A percentile compares a stretch with the other conserved stretches of the same genome.
Evolutionary conservation across 345 rosid species (phyloP).

Genomic region (Populus ilicifolia): DNA sequence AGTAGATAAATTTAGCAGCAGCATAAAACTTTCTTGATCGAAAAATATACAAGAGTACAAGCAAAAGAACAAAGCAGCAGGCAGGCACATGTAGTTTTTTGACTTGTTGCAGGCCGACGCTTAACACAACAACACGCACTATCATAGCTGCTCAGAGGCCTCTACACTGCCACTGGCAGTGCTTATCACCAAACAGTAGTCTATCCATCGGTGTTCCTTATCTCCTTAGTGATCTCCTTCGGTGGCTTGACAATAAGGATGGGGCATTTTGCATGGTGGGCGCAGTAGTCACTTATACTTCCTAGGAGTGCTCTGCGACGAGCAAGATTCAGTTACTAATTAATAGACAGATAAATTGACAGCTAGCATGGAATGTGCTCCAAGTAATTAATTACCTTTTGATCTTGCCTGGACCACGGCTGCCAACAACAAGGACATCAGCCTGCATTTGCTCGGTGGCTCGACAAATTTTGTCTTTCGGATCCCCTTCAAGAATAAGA

Average conservation of each 20-base stretch:
- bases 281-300: constrained; percentile 73
- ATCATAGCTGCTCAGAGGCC: background rate
- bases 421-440: constrained; percentile 69
- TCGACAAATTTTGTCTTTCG: constrained; percentile 76
- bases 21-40: background rate
- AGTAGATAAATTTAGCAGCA: background rate
- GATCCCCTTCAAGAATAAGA: constrained; percentile 54
- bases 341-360: background rate
- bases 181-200: background rate
- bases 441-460: constrained; percentile 54
- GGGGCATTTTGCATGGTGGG: constrained; percentile 67
- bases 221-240: background rate
- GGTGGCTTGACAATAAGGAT: constrained; percentile 65
- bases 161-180: background rate
- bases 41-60: background rate
- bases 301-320: constrained; percentile 63
- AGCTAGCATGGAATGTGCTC: background rate
- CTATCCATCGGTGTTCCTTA: background rate
- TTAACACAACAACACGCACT: background rate
- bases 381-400: constrained; percentile 42
- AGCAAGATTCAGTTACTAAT: background rate
- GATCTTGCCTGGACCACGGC: constrained; percentile 74
- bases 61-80: background rate
- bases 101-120: background rate
- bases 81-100: background rate